phyloP scores from a whole-genome alignment of 768 basidiomycete species.

The Gymnopilus junonius region DNA sequence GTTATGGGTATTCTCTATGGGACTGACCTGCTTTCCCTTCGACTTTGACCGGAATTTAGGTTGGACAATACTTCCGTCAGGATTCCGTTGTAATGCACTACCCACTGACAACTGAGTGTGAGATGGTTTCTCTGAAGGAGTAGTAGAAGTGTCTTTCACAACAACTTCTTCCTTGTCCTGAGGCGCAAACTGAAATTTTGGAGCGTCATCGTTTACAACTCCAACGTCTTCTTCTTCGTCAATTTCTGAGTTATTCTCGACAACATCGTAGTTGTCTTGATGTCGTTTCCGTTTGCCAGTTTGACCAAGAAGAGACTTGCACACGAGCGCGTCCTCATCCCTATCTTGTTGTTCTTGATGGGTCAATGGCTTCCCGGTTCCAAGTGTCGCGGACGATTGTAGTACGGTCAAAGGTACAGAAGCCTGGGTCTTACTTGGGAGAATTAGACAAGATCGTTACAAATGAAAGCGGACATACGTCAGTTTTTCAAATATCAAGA shows the following conservation, averaged over 20 bases:
- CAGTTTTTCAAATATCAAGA: constrained; percentile 77
- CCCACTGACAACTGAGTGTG: constrained; percentile 44
- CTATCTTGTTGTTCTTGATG: constrained; percentile 63
- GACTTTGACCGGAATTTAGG: constrained; percentile 54
- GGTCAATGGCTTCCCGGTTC: constrained; percentile 69
- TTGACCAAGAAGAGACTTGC: constrained; percentile 53
- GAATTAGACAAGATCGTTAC: constrained; percentile 25
- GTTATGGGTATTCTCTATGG: background rate
- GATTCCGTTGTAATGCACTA: constrained; percentile 66
- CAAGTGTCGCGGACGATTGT: constrained; percentile 83
- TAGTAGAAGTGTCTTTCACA: constrained; percentile 4
- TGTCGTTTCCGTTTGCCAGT: constrained; percentile 54
- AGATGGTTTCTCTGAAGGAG: constrained; percentile 15
- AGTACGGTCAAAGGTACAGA: constrained; percentile 62
- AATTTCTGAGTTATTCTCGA: constrained; percentile 32
- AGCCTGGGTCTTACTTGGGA: constrained; percentile 75
- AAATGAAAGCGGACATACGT: constrained; percentile 53
- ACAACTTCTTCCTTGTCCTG: background rate
- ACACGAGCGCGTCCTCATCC: constrained; percentile 61
- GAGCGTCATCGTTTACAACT: background rate
- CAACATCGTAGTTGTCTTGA: constrained; percentile 40
- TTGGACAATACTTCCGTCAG: constrained; percentile 60
- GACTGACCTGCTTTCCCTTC: constrained; percentile 48
- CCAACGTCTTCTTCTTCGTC: constrained; percentile 17
- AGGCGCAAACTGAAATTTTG: background rate